Percentiles rank a stretch among this genome's conserved stretches.
Evolutionary conservation across 2,329 filamentous ascomycete species (phyloP).

Genomic region (Didymella arachidicola): DNA sequence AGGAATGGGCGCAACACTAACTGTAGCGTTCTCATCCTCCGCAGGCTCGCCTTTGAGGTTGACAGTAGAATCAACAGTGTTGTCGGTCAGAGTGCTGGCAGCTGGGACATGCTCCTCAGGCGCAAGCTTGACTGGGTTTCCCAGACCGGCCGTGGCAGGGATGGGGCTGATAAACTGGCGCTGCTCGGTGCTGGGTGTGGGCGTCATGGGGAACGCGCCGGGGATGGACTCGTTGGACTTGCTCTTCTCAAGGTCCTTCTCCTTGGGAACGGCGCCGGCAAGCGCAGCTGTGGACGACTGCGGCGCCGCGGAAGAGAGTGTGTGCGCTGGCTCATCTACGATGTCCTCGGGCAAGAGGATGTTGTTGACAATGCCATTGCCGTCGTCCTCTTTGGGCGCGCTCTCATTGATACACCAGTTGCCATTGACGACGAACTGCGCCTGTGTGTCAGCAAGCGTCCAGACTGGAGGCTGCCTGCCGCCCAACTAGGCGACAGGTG

Average conservation of each 20-base stretch:
- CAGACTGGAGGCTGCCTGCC: constrained; percentile 7
- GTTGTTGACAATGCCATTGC: constrained; percentile 89
- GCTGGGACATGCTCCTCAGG: constrained; percentile 84
- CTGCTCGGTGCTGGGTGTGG: constrained; percentile 57
- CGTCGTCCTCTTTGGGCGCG: constrained; percentile 82
- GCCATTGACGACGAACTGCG: constrained; percentile 92
- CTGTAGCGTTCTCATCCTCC: constrained; percentile 45
- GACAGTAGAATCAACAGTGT: constrained; percentile 71
- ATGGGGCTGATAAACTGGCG: constrained; percentile 66
- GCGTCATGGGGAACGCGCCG: constrained; percentile 77
- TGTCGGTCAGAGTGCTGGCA: constrained; percentile 67
- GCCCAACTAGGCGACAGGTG: constrained; percentile 14
- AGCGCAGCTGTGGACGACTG: constrained; percentile 75
- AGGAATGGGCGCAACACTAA: constrained; percentile 67
- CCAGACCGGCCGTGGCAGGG: constrained; percentile 63
- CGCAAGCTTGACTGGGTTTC: constrained; percentile 81
- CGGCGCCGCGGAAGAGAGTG: constrained; percentile 73
- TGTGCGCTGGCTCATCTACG: constrained; percentile 57
- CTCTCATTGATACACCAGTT: constrained; percentile 85
- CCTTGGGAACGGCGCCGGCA: constrained; percentile 71
- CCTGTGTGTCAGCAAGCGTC: constrained; percentile 28
- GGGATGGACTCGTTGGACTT: constrained; percentile 56
- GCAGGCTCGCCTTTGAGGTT: constrained; percentile 45
- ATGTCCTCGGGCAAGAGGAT: constrained; percentile 81
- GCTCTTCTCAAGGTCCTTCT: constrained; percentile 46